Conservation (phyloP, 1,284 basidiomycete genomes). For the Kwoniella shivajii region DNA sequence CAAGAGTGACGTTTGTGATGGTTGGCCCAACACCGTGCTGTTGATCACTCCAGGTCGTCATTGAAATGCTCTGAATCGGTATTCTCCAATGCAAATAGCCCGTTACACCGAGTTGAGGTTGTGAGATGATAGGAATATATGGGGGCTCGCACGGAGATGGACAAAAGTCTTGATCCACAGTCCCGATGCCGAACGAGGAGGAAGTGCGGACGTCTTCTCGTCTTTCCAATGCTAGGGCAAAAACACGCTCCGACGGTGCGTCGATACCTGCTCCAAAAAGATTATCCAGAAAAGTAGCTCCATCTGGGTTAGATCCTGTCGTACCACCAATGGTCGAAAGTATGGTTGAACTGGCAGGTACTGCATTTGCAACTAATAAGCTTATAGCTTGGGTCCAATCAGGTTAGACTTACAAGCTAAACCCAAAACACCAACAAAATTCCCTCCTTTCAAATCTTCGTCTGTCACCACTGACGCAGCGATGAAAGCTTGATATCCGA, state of each 20-base stretch:
- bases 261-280: conserved; percentile 49
- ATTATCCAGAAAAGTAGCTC: conserved; percentile 54
- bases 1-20: conserved; percentile 29
- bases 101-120: conserved; percentile 42
- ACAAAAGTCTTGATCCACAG: conserved; percentile 35
- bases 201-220: conserved; percentile 48
- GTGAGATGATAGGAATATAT: conserved; percentile 45
- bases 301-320: conserved; percentile 49
- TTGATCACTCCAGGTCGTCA: conserved; percentile 32
- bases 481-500: conserved; percentile 53
- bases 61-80: conserved; percentile 31
- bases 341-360: conserved; percentile 51
- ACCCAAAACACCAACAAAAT: conserved; percentile 50
- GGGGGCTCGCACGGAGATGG: conserved; percentile 41
- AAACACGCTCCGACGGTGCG: conserved; percentile 47
- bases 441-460: conserved; percentile 45
- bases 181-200: conserved; percentile 48
- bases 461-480: conserved; percentile 38
- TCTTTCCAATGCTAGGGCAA: conserved; percentile 47
- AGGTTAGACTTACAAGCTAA: conserved; percentile 38
- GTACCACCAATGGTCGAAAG: conserved; percentile 44
- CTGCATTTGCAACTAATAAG: conserved; percentile 6
- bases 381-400: not conserved
- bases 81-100: conserved; percentile 50
- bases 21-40: conserved; percentile 30